Base-by-base conservation (phyloP, 2,329 filamentous ascomycete genomes). In the Apiospora malaysiana region DNA sequence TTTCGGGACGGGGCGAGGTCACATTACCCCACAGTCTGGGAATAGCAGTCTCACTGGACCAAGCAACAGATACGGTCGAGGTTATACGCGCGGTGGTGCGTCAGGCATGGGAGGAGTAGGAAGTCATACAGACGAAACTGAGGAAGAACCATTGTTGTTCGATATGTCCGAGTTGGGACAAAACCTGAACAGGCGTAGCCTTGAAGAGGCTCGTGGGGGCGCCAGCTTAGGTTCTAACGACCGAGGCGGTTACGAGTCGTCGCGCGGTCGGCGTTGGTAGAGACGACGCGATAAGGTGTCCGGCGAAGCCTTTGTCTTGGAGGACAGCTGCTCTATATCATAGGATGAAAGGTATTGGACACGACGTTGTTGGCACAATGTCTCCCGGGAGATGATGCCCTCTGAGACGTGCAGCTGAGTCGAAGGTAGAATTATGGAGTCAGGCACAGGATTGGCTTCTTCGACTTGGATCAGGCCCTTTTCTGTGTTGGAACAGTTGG, bases 81-180 rank as follows among this genome's bases (percentile, higher is more conserved):
- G 73, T 37, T 79, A 81, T 70, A 80, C 83, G 40, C 80, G 82
- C 71, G 78, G 79, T 6, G 76, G 77, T 32, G 75, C 73, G 40
- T 78, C 77, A 21, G 77, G 85, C 68, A 82, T 85, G 70, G 86
- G 84, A 70, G 83, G 84, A 66, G 81, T 82, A 0, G 82, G 84
- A 9, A 78, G 78, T 0, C 80, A 82, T 10, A 85, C 88, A 63
- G 82, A 82, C 68, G 87, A 88, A 7, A 81, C 84, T 32, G 90
- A 92, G 72, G 92, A 93, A 70, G 92, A 94, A 76, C 45, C 90
- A 0, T 80, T 94, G 12, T 84, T 94, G 12, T 94, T 94, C 79
- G 90, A 92, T 73, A 89, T 94, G 85, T 92, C 90, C 46, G 92
- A 94, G 79, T 88, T 93, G 77, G 90, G 90, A 74, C 84, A 87